Conservation (phyloP, 768 basidiomycete genomes). For the Hygrophoropsis aurantiaca region DNA sequence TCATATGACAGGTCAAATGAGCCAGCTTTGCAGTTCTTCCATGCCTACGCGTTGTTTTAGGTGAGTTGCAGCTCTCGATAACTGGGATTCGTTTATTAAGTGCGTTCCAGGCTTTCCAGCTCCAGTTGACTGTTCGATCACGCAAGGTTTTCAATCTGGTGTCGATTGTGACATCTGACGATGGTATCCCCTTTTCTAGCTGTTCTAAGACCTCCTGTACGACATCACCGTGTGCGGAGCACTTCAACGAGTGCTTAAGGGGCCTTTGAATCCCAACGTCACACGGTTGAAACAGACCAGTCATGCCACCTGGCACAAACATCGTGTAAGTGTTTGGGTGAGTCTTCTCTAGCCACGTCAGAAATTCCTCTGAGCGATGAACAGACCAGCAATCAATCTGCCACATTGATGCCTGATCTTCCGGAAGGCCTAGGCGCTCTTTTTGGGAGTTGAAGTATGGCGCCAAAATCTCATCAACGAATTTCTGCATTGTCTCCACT, state of each 20-base stretch:
- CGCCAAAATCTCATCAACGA: conserved; percentile 29
- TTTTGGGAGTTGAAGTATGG: conserved; percentile 32
- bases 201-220: conserved; percentile 13
- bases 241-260: conserved; percentile 12
- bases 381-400: conserved; percentile 37
- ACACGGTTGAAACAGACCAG: conserved; percentile 32
- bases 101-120: conserved; percentile 29
- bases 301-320: conserved; percentile 7
- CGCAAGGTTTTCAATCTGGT: conserved; percentile 17
- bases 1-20: conserved; percentile 1
- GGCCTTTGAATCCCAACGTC: conserved; percentile 29
- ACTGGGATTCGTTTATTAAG: conserved; percentile 21
- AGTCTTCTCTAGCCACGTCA: conserved; percentile 27
- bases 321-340: conserved; percentile 28
- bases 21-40: conserved; percentile 12
- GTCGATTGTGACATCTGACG: conserved; percentile 16
- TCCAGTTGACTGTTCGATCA: conserved; percentile 26
- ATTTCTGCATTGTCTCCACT: conserved; percentile 22
- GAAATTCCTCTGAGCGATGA: conserved; percentile 34
- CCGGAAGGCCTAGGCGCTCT: conserved; percentile 10
- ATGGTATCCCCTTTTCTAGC: conserved; percentile 15
- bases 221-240: conserved; percentile 9
- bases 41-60: conserved; percentile 7
- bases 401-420: conserved; percentile 25
- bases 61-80: not conserved